These are phyloP conservation scores for Cordyceps cicadae DNA, from an alignment of 2,329 filamentous ascomycete genomes.

Conservation along the genomic window DNA sequence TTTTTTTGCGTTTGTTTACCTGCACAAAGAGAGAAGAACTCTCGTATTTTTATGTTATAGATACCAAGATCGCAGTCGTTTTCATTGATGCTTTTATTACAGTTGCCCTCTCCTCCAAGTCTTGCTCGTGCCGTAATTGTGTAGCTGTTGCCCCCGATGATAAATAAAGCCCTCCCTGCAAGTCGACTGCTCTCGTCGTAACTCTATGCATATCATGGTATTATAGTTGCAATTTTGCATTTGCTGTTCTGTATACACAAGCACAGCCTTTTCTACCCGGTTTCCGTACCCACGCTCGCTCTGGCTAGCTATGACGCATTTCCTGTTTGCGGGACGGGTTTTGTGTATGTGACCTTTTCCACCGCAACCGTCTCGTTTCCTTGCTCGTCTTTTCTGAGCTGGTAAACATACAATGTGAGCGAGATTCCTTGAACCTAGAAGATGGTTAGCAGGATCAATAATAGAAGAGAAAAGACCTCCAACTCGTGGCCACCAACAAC, in stretches of 20 bases:
- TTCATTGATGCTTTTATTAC: constrained; percentile 14
- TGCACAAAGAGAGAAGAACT: not conserved
- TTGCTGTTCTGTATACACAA: not conserved
- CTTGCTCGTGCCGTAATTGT: not conserved
- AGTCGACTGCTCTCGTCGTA: not conserved
- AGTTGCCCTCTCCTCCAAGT: constrained; percentile 15
- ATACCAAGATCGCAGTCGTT: constrained; percentile 15
- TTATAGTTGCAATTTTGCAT: constrained; percentile 1
- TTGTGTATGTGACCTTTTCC: constrained; percentile 80
- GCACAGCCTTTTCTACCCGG: not conserved
- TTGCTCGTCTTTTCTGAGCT: constrained; percentile 67
- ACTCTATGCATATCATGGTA: not conserved
- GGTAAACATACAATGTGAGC: constrained; percentile 90
- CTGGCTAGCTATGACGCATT: constrained; percentile 36
- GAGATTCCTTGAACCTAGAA: constrained; percentile 87
- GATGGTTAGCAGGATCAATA: constrained; percentile 16
- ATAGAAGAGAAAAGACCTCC: not conserved
- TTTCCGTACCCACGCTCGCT: not conserved
- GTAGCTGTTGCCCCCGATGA: not conserved
- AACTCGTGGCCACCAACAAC: too few species aligned
- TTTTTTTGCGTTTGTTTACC: not conserved
- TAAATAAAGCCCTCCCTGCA: too few species aligned
- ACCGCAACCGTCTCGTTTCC: constrained; percentile 73
- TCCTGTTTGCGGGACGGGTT: constrained; percentile 54
- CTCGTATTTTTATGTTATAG: constrained; percentile 9